Base-by-base conservation (phyloP, 106 monocot species). In the Dioscorea zingiberensis region DNA sequence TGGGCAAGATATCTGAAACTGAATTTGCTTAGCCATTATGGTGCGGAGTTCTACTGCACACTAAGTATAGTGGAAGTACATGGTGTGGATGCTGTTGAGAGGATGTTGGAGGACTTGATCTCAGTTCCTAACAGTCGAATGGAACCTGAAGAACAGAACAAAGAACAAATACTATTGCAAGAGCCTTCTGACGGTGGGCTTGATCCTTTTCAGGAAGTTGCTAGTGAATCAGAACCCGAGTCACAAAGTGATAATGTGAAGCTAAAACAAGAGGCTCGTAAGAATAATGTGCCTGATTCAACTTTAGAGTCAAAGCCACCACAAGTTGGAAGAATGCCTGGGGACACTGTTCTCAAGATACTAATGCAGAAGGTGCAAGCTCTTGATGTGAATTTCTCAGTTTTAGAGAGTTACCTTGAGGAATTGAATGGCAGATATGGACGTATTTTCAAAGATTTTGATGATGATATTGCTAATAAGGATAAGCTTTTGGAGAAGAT, bases 61-160 rank as follows among this genome's bases (percentile, higher is more conserved):
- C 54, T 93, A 21, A 93, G 93, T 75, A 62, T 73, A 7, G 65
- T 93, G 3, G 83, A 93, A 74, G 89, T 93, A n/a, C 89, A 81
- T 77, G 93, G 93, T 46, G 83, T 93, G 32, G 93, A 93, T 81
- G 93, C 86, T 51, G 93, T 93, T 54, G 93, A 93, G 78, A 89
- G 71, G 59, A 93, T 93, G 93, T 69, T 93, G 24, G 93, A 89
- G 70, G 81, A 89, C 83, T 71, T 89, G 69, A 93, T 89, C 22
- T 68, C 86, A 44, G 83, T 57, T 63, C 88, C 82, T 45, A 76
- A 61, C 56, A 78, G 70, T 51, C 63, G 25, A n/a, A 32, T 15
- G 14, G 77, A 70, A 81, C 21, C 74, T 48, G 77, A 74, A 62
- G 82, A 87, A 48, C 70, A 75, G 25, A 70, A 13, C 30, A 25